phyloP scores from a whole-genome alignment of 2,329 filamentous ascomycete genomes.

The Aspergillus pseudonomiae region DNA sequence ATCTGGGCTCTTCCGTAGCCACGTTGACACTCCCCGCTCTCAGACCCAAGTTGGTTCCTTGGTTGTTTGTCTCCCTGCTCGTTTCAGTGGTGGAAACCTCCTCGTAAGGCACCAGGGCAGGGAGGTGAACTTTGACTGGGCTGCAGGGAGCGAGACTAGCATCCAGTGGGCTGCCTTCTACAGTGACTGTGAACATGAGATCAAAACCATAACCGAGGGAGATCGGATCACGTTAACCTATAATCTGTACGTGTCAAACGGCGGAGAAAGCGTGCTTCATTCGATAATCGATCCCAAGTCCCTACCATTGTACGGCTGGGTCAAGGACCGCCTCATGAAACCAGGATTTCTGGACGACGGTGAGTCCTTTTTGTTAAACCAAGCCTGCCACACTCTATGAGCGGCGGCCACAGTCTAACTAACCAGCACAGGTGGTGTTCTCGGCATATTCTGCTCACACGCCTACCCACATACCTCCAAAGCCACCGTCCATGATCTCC shows the following conservation, averaged over 20 bases:
- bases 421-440: constrained; percentile 40
- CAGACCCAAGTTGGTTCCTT: constrained; percentile 56
- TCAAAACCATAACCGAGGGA: constrained; percentile 52
- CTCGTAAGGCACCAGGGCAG: constrained; percentile 36
- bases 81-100: constrained; percentile 37
- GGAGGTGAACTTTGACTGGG: constrained; percentile 34
- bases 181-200: constrained; percentile 43
- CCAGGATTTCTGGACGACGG: constrained; percentile 43
- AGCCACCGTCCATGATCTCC: constrained; percentile 27
- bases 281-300: constrained; percentile 34
- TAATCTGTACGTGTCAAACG: constrained; percentile 54
- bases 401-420: not conserved
- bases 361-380: constrained; percentile 12
- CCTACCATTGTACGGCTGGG: constrained; percentile 40
- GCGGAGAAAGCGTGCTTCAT: constrained; percentile 20
- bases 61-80: constrained; percentile 54
- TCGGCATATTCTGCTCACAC: constrained; percentile 53
- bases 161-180: constrained; percentile 45
- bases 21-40: constrained; percentile 59
- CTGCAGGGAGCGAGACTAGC: constrained; percentile 16
- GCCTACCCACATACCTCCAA: constrained; percentile 49
- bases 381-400: no score
- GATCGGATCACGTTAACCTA: constrained; percentile 64
- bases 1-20: constrained; percentile 54
- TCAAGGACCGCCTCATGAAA: constrained; percentile 34